Conservation (phyloP, 73 alveolate species). For the Stentor coeruleus region DNA sequence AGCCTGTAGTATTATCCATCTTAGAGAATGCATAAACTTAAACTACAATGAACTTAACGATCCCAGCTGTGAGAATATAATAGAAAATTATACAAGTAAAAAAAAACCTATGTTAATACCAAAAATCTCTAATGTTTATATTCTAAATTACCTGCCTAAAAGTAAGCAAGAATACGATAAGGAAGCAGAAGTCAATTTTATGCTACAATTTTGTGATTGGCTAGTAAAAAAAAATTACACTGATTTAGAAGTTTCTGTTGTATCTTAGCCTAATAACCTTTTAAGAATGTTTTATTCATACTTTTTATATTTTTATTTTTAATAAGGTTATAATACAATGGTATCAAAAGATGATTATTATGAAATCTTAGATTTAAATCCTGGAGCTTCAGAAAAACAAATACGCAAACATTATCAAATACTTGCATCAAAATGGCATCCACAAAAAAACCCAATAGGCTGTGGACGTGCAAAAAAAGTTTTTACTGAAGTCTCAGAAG, state of each 20-base stretch:
- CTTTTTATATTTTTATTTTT: too few relatives aligned
- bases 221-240: slow-evolving; percentile 35
- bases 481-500: slow-evolving; percentile 85
- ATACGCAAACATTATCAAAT: slow-evolving; percentile 82
- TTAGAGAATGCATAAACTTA: slow-evolving; percentile 62
- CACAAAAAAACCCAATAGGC: slow-evolving; percentile 68
- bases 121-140: slow-evolving; percentile 37
- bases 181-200: slow-evolving; percentile 35
- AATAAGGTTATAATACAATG: background rate
- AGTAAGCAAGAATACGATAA: slow-evolving; percentile 33
- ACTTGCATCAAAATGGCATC: slow-evolving; percentile 86
- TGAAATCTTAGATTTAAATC: slow-evolving; percentile 63
- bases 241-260: background rate
- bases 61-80: slow-evolving; percentile 43
- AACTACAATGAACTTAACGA: slow-evolving; percentile 69
- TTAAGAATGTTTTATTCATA: background rate
- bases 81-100: slow-evolving; percentile 35
- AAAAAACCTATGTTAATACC: slow-evolving; percentile 37
- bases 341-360: slow-evolving; percentile 64
- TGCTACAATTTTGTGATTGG: slow-evolving; percentile 47
- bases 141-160: slow-evolving; percentile 34
- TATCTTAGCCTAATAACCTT: too few relatives aligned
- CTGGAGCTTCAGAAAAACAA: slow-evolving; percentile 81
- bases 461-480: slow-evolving; percentile 64
- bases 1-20: slow-evolving; percentile 50